Evolutionary conservation across 1,284 basidiomycete species (phyloP).

Genomic region (Laetiporus sulphureus): DNA sequence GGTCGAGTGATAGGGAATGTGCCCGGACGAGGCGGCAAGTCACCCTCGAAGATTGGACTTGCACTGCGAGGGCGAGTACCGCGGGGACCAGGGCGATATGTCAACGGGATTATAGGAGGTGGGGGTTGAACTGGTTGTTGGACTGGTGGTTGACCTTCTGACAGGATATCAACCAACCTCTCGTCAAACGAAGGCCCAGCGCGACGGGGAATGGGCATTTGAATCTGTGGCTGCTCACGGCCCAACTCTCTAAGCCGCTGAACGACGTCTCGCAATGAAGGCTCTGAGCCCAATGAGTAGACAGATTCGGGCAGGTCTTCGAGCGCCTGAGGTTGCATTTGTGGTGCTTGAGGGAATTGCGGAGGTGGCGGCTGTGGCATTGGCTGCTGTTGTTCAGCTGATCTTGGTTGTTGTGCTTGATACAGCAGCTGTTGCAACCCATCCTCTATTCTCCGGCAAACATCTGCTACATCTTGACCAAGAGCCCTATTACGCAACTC

Average conservation of each 20-base stretch:
- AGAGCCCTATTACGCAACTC: constrained; percentile 30
- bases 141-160: constrained; percentile 33
- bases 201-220: constrained; percentile 34
- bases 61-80: constrained; percentile 36
- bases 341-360: too few relatives aligned
- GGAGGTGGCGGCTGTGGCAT: constrained; percentile 11
- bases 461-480: constrained; percentile 28
- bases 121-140: constrained; percentile 40
- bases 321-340: too few relatives aligned
- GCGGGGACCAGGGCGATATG: constrained; percentile 41
- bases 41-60: constrained; percentile 31
- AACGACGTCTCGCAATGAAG: constrained; percentile 23
- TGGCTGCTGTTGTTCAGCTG: constrained; percentile 8
- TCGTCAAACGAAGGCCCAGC: constrained; percentile 47
- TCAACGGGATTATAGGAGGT: constrained; percentile 46
- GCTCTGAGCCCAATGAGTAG: constrained; percentile 13
- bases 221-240: constrained; percentile 25
- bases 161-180: constrained; percentile 52
- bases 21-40: constrained; percentile 21
- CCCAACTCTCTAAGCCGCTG: constrained; percentile 18
- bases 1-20: constrained; percentile 21
- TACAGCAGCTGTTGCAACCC: constrained; percentile 31
- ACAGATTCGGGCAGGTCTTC: too few relatives aligned
- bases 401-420: too few relatives aligned
- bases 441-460: constrained; percentile 33